Conservation (phyloP, 257 asterid species). For the Scutellaria minor region DNA sequence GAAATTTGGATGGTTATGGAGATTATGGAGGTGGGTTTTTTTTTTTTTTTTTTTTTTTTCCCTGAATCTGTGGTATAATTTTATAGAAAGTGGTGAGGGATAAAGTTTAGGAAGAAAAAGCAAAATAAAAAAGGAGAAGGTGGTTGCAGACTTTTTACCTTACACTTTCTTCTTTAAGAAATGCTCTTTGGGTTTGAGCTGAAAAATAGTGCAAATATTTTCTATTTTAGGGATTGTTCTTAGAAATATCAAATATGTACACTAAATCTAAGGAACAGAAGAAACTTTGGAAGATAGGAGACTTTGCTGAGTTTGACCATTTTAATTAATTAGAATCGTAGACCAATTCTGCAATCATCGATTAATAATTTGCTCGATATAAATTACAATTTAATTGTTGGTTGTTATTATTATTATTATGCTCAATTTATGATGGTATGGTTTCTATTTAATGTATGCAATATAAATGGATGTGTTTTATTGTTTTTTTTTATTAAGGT, state of each 20-base stretch:
- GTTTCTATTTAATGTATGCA: too few relatives aligned
- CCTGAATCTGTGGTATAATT: slow-evolving; percentile 11
- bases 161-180: slow-evolving; percentile 48
- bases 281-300: slow-evolving; percentile 30
- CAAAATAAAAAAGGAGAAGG: slow-evolving; percentile 28
- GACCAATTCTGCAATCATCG: neutral
- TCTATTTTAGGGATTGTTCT: slow-evolving; percentile 42
- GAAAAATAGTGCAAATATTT: slow-evolving; percentile 16
- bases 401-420: too few relatives aligned
- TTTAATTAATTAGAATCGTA: neutral
- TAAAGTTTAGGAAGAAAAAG: slow-evolving; percentile 20
- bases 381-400: too few relatives aligned
- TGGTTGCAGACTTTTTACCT: slow-evolving; percentile 40
- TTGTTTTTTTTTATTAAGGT: too few relatives aligned
- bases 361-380: too few relatives aligned
- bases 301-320: neutral
- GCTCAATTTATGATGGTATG: too few relatives aligned
- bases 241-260: slow-evolving; percentile 24
- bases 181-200: slow-evolving; percentile 17
- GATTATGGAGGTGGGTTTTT: slow-evolving; percentile 10
- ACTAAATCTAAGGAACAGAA: neutral
- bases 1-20: slow-evolving; percentile 11
- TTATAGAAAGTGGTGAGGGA: slow-evolving; percentile 36
- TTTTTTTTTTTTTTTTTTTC: neutral
- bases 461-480: too few relatives aligned